Evolutionary conservation across 2,329 filamentous ascomycete species (phyloP).

Genomic region (Trichothecium roseum): DNA sequence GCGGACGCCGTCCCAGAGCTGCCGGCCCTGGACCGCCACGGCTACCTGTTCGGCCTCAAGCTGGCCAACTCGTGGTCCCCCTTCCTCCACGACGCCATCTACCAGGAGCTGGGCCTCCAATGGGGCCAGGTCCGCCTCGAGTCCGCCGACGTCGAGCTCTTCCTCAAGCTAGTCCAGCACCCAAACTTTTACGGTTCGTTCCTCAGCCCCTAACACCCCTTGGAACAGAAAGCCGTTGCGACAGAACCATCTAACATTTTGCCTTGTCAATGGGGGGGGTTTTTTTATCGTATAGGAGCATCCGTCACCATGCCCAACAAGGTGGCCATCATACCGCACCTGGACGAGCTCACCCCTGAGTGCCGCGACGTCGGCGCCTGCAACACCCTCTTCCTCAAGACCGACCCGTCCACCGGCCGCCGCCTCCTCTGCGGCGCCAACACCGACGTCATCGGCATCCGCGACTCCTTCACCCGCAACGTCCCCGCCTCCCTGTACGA

Average conservation of each 20-base stretch:
- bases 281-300: conserved; percentile 47
- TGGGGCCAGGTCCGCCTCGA: conserved; percentile 45
- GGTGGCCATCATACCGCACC: conserved; percentile 60
- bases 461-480: conserved; percentile 59
- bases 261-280: no score
- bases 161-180: conserved; percentile 41
- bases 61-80: conserved; percentile 45
- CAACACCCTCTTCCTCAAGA: conserved; percentile 65
- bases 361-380: conserved; percentile 65
- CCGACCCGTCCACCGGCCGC: conserved; percentile 27
- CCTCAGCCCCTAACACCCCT: no score
- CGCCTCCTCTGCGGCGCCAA: conserved; percentile 61
- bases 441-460: conserved; percentile 70
- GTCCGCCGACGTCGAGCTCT: conserved; percentile 36
- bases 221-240: no score
- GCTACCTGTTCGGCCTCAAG: conserved; percentile 48
- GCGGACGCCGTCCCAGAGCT: no score
- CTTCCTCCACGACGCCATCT: conserved; percentile 42
- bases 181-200: conserved; percentile 50
- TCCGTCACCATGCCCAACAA: conserved; percentile 82
- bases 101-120: conserved; percentile 35
- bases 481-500: conserved; percentile 38
- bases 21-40: conserved; percentile 29
- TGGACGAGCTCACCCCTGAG: conserved; percentile 65
- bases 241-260: no score